Conservation (phyloP, 129 eudicot genomes). For the Ambrosia trifida region DNA sequence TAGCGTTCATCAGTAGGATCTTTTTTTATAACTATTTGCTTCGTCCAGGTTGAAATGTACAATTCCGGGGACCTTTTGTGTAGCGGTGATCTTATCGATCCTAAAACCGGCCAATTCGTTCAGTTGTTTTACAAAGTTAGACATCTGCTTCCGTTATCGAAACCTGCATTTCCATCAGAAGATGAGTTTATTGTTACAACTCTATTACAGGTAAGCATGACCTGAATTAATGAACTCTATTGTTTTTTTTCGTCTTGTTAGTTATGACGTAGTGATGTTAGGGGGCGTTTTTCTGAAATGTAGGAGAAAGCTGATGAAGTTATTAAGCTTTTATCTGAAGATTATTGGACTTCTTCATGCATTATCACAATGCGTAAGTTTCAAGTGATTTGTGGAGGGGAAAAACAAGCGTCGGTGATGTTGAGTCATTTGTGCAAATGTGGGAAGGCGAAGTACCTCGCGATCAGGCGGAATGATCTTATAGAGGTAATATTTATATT, state of each 20-base stretch:
- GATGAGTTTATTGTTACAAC: conserved; percentile 50
- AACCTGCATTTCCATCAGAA: conserved; percentile 35
- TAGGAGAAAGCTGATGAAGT: conserved; percentile 63
- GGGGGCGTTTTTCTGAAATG: not conserved
- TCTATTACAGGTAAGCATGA: conserved; percentile 50
- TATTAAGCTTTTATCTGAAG: conserved; percentile 50
- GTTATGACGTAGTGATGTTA: conserved; percentile 6
- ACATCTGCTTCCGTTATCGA: conserved; percentile 34
- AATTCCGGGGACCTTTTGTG: conserved; percentile 58
- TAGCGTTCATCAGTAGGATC: not conserved
- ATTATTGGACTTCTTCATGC: conserved; percentile 77
- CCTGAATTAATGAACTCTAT: not conserved
- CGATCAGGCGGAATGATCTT: conserved; percentile 43
- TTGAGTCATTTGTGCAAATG: conserved; percentile 61
- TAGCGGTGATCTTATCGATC: conserved; percentile 40
- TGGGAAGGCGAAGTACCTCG: conserved; percentile 60
- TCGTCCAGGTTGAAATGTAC: conserved; percentile 73
- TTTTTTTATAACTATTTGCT: not conserved
- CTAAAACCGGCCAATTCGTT: conserved; percentile 49
- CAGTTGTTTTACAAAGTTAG: conserved; percentile 49
- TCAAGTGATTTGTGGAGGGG: conserved; percentile 56
- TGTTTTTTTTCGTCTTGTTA: not conserved
- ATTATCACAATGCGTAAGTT: conserved; percentile 68
- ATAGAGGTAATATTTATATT: too few relatives aligned
- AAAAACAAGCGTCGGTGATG: conserved; percentile 60